These are phyloP conservation scores for Penicillium psychrosexuale DNA, from an alignment of 2,329 filamentous ascomycete species.

Conservation along the genomic window DNA sequence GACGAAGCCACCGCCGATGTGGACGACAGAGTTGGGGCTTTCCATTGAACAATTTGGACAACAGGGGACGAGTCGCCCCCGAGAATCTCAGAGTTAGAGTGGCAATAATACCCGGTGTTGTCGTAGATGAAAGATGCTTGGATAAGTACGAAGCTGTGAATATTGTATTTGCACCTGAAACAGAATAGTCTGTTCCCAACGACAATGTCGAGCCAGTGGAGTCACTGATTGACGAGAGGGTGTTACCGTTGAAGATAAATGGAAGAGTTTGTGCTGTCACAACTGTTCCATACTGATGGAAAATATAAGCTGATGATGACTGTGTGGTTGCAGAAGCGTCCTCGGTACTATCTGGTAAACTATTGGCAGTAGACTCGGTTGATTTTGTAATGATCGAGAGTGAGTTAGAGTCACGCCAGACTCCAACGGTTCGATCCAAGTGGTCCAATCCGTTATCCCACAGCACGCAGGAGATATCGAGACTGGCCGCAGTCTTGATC, in stretches of 20 bases:
- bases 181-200: slow-evolving; percentile 47
- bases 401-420: slow-evolving; percentile 52
- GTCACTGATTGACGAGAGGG: slow-evolving; percentile 43
- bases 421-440: slow-evolving; percentile 49
- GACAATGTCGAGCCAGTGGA: slow-evolving; percentile 38
- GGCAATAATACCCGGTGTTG: slow-evolving; percentile 47
- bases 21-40: slow-evolving; percentile 39
- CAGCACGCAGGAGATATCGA: slow-evolving; percentile 52
- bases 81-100: slow-evolving; percentile 55
- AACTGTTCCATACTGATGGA: slow-evolving; percentile 49
- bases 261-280: slow-evolving; percentile 47
- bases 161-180: slow-evolving; percentile 47
- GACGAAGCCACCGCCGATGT: slow-evolving; percentile 31
- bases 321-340: slow-evolving; percentile 49
- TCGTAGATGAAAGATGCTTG: slow-evolving; percentile 43
- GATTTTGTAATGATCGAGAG: slow-evolving; percentile 50
- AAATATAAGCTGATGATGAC: slow-evolving; percentile 54
- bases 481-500: slow-evolving; percentile 48
- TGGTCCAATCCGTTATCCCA: slow-evolving; percentile 62
- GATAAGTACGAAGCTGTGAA: slow-evolving; percentile 50
- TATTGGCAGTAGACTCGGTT: slow-evolving; percentile 46
- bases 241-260: slow-evolving; percentile 56
- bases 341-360: slow-evolving; percentile 52
- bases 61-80: slow-evolving; percentile 44
- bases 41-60: slow-evolving; percentile 55